Percentiles rank a stretch among this genome's conserved stretches.
These are phyloP conservation scores for Camellia oleifera DNA, from an alignment of 179 eudicot species.

Conservation along the genomic window DNA sequence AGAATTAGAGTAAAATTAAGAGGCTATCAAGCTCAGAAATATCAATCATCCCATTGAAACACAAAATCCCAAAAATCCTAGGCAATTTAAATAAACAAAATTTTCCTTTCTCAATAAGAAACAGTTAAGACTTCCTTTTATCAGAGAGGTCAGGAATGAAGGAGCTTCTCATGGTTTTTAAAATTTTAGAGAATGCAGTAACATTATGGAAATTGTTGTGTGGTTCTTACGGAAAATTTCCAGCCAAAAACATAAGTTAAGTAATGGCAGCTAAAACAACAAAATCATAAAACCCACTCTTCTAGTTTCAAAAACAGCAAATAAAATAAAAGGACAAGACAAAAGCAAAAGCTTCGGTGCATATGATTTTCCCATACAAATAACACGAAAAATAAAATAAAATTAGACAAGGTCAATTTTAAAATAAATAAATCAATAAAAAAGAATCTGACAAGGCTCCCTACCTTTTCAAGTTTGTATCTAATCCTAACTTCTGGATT, in stretches of 20 bases:
- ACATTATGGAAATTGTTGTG: background rate
- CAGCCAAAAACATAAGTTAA: background rate
- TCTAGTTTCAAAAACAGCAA: background rate
- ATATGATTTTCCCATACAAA: background rate
- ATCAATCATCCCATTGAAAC: conserved; percentile 4
- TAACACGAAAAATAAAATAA: background rate
- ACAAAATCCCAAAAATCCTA: background rate
- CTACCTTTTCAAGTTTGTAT: conserved; percentile 90
- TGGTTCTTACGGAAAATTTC: background rate
- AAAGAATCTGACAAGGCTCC: background rate
- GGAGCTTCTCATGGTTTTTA: background rate
- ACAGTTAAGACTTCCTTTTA: background rate
- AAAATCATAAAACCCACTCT: background rate
- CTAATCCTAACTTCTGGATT: conserved; percentile 90
- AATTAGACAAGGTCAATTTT: background rate
- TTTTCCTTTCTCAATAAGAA: background rate
- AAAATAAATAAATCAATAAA: background rate
- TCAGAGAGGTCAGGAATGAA: background rate
- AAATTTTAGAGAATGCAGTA: background rate
- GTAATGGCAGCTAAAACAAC: background rate
- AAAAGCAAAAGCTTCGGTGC: background rate
- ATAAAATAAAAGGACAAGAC: background rate
- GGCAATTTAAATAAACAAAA: background rate
- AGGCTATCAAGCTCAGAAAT: background rate
- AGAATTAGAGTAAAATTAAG: background rate